phyloP scores from a whole-genome alignment of 2,329 filamentous ascomycete species.

The Scortechinia acanthostroma region DNA sequence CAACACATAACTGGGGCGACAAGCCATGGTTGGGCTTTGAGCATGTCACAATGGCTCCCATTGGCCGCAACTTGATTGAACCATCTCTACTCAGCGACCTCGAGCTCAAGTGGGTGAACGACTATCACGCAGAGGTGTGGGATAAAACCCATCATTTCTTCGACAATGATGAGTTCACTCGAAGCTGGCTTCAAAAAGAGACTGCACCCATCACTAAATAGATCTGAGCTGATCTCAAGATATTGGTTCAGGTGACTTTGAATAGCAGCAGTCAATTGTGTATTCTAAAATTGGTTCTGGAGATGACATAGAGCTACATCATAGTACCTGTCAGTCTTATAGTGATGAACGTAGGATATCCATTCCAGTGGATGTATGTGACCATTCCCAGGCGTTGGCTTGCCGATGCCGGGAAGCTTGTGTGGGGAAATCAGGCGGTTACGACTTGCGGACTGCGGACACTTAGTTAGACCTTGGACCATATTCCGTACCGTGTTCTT shows the following conservation, averaged over 20 bases:
- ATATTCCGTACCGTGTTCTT: too few relatives aligned
- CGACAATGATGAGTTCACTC: constrained; percentile 61
- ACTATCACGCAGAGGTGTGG: constrained; percentile 74
- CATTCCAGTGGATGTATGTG: too few relatives aligned
- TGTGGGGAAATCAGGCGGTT: too few relatives aligned
- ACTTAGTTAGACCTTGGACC: too few relatives aligned
- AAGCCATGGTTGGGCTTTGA: constrained; percentile 93
- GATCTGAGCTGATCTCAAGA: too few relatives aligned
- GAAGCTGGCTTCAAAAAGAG: constrained; percentile 80
- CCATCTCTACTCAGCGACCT: constrained; percentile 58
- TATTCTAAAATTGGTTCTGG: not conserved
- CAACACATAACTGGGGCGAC: constrained; percentile 80
- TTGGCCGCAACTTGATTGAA: constrained; percentile 84
- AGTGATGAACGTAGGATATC: too few relatives aligned
- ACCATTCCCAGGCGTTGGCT: too few relatives aligned
- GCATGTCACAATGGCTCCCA: constrained; percentile 93
- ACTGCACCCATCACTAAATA: constrained; percentile 52
- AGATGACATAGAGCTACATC: too few relatives aligned
- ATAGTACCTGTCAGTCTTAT: too few relatives aligned
- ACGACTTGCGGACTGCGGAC: too few relatives aligned
- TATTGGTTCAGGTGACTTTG: not conserved
- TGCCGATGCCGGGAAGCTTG: too few relatives aligned
- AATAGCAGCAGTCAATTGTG: not conserved
- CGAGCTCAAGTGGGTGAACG: constrained; percentile 82
- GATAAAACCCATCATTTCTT: constrained; percentile 77